Conservation (phyloP, 352 stramenopile genomes). For the Globisporangium radiosum region DNA sequence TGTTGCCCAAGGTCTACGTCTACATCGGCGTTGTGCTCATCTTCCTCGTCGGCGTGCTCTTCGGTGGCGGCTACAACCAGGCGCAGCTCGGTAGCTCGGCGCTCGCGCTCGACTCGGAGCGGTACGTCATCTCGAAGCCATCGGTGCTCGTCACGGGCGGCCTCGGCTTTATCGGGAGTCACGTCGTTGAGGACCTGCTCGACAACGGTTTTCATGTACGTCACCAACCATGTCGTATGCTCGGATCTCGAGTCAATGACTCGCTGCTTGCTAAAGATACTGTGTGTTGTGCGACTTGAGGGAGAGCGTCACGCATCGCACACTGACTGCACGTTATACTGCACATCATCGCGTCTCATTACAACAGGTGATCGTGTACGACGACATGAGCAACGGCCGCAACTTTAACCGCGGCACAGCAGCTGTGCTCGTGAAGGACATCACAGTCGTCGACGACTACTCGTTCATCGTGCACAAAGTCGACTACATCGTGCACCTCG, state of each 20-base stretch:
- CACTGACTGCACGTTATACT: background rate
- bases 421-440: conserved; percentile 78
- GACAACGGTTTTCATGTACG: conserved; percentile 70
- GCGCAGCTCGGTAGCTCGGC: conserved; percentile 19
- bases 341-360: too few species aligned
- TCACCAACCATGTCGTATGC: background rate
- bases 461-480: conserved; percentile 79
- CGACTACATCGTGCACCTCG: conserved; percentile 80
- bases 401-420: conserved; percentile 77
- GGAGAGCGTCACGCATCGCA: background rate
- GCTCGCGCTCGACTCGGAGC: conserved; percentile 16
- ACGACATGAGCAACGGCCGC: conserved; percentile 86
- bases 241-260: too few species aligned
- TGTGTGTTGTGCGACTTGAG: background rate
- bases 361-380: conserved; percentile 70
- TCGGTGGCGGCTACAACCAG: conserved; percentile 59
- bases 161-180: conserved; percentile 80
- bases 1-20: conserved; percentile 63
- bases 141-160: conserved; percentile 77
- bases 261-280: too few species aligned
- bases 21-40: conserved; percentile 58
- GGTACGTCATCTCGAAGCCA: conserved; percentile 28
- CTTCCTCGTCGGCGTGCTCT: conserved; percentile 60
- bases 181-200: conserved; percentile 77
- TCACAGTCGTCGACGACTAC: conserved; percentile 75